A percentile compares a stretch with the other conserved stretches of the same genome.
Conservation (phyloP, 2,329 filamentous ascomycete genomes). For the Aspergillus melleus region DNA sequence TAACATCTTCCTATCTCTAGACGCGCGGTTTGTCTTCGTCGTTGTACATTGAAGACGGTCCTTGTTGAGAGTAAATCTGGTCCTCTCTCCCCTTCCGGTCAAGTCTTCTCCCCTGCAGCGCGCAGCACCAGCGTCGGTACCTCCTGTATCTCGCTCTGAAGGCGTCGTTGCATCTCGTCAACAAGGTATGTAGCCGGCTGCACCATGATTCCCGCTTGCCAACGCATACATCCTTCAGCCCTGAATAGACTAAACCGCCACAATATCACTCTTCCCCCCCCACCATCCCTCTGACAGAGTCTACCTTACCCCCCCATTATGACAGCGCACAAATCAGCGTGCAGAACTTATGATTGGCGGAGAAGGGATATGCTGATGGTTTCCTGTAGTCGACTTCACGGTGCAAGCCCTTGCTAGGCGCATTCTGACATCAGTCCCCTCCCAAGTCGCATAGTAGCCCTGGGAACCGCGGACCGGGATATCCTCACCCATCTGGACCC, state of each 20-base stretch:
- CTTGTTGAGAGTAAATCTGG: background rate
- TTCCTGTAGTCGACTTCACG: conserved; percentile 24
- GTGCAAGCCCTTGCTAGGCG: conserved; percentile 22
- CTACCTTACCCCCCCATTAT: conserved; percentile 13
- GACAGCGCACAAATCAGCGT: conserved; percentile 29
- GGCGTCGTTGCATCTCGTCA: conserved; percentile 28
- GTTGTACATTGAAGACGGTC: background rate
- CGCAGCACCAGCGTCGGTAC: conserved; percentile 10
- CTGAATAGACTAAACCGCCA: conserved; percentile 30
- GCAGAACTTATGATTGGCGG: conserved; percentile 16
- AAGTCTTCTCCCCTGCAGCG: background rate
- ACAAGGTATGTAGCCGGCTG: conserved; percentile 40
- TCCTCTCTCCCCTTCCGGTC: background rate
- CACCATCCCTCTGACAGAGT: conserved; percentile 18
- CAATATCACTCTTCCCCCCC: conserved; percentile 17
- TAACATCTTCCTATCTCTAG: conserved; percentile 14
- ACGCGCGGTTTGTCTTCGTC: conserved; percentile 1
- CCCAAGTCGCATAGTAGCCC: conserved; percentile 19
- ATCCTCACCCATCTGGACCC: conserved; percentile 12
- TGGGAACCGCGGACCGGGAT: conserved; percentile 17
- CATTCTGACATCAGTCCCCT: conserved; percentile 29
- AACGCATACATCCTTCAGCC: conserved; percentile 41
- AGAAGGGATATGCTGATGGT: conserved; percentile 25
- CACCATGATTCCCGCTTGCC: conserved; percentile 36
- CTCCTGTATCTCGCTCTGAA: conserved; percentile 24